These are phyloP conservation scores for Inonotus obliquus DNA, from an alignment of 1,284 basidiomycete species.

Conservation along the genomic window DNA sequence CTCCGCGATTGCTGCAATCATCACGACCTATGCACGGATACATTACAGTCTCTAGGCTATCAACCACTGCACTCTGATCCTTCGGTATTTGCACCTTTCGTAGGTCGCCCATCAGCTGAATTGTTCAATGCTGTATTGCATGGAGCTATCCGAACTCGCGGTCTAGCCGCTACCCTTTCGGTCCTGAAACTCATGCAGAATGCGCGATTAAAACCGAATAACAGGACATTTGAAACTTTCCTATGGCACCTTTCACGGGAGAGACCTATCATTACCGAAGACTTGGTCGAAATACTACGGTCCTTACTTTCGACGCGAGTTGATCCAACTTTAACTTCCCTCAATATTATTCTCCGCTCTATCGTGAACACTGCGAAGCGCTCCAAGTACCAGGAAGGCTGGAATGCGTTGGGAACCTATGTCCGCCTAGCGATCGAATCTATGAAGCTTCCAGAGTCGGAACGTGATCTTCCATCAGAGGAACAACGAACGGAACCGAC, in stretches of 20 bases:
- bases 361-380: slow-evolving; percentile 13
- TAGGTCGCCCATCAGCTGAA: slow-evolving; percentile 13
- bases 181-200: slow-evolving; percentile 20
- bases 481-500: slow-evolving; percentile 19
- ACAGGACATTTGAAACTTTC: slow-evolving; percentile 19
- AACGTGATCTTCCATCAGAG: not conserved
- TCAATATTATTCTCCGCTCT: slow-evolving; percentile 17
- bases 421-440: slow-evolving; percentile 15
- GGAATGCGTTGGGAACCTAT: slow-evolving; percentile 40
- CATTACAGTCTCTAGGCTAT: slow-evolving; percentile 26
- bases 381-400: slow-evolving; percentile 31
- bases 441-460: slow-evolving; percentile 20
- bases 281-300: slow-evolving; percentile 7
- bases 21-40: slow-evolving; percentile 21
- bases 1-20: slow-evolving; percentile 41
- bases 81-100: slow-evolving; percentile 28
- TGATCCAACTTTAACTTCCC: slow-evolving; percentile 15
- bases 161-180: slow-evolving; percentile 13
- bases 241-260: slow-evolving; percentile 12
- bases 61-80: slow-evolving; percentile 23
- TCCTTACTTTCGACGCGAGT: slow-evolving; percentile 1
- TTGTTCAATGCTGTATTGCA: slow-evolving; percentile 22
- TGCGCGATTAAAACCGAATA: slow-evolving; percentile 17
- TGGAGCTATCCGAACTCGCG: slow-evolving; percentile 15
- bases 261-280: not conserved